Evolutionary conservation across 2,329 filamentous ascomycete species (phyloP).

Genomic region (Tolypocladium ophioglossoides): DNA sequence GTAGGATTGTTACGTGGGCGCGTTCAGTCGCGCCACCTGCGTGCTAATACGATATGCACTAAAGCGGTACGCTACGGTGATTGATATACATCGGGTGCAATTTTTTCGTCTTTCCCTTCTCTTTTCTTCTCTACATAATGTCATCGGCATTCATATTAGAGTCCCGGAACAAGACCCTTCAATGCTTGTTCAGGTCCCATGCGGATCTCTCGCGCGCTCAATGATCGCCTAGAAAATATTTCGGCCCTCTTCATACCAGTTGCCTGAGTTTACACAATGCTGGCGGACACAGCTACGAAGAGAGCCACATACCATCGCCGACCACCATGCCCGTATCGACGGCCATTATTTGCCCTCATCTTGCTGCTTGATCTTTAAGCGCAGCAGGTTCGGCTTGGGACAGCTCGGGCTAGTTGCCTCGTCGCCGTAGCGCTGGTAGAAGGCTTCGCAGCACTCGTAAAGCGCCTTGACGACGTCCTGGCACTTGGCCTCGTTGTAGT

Average conservation of each 20-base stretch:
- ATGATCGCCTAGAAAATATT: conserved; percentile 83
- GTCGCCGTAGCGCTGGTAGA: conserved; percentile 74
- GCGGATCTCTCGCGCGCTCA: conserved; percentile 88
- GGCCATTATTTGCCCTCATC: conserved; percentile 21
- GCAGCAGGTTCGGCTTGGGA: conserved; percentile 69
- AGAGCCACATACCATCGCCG: conserved; percentile 32
- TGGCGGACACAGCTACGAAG: conserved; percentile 30
- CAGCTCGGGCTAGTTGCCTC: conserved; percentile 70
- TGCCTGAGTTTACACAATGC: conserved; percentile 44
- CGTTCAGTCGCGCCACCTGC: no score
- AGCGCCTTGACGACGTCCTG: conserved; percentile 67
- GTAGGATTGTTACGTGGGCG: no score
- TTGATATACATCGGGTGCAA: conserved; percentile 6
- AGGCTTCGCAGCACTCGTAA: conserved; percentile 86
- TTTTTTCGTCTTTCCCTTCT: conserved; percentile 18
- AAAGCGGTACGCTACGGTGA: conserved; percentile 7
- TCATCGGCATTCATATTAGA: conserved; percentile 94
- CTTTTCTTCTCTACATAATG: conserved; percentile 52
- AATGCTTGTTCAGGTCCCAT: conserved; percentile 86
- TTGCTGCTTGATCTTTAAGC: conserved; percentile 76
- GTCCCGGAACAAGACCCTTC: conserved; percentile 89
- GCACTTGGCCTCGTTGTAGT: conserved; percentile 80
- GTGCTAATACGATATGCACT: conserved; percentile 16
- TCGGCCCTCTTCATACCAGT: conserved; percentile 62
- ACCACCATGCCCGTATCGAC: not conserved